Percentiles rank a stretch among this genome's conserved stretches.
Evolutionary conservation across 441 rosid genomes (phyloP).

Genomic region (Heliophila coronopifolia): DNA sequence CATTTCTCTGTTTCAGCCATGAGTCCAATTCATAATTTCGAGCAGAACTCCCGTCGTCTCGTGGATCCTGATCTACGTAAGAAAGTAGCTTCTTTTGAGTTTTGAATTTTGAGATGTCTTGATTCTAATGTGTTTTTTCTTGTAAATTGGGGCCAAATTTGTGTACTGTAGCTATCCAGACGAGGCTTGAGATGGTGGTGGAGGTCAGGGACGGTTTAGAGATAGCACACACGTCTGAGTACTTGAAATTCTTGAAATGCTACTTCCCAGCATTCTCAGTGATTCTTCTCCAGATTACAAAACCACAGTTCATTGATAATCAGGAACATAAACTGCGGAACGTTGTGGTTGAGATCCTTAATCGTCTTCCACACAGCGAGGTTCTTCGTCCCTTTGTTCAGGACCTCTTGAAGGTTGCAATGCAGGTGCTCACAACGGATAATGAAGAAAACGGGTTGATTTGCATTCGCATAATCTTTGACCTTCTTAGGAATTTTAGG

Average conservation of each 20-base stretch:
- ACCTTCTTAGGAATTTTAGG: conserved; percentile 91
- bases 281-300: conserved; percentile 68
- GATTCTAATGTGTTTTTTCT: neutral
- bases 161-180: conserved; percentile 52
- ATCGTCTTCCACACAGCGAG: conserved; percentile 97
- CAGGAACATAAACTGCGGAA: conserved; percentile 91
- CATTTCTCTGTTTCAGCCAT: conserved; percentile 31
- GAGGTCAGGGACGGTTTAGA: conserved; percentile 96
- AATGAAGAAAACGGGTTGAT: conserved; percentile 96
- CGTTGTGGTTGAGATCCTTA: conserved; percentile 87
- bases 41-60: conserved; percentile 81
- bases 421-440: conserved; percentile 91
- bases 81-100: neutral
- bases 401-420: conserved; percentile 92
- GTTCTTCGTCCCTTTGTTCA: conserved; percentile 98
- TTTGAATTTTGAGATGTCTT: neutral
- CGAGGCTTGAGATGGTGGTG: conserved; percentile 88
- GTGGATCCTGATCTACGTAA: conserved; percentile 75
- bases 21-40: conserved; percentile 97
- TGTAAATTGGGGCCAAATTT: neutral
- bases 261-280: conserved; percentile 91
- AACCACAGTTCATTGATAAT: conserved; percentile 78
- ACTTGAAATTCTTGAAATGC: conserved; percentile 86
- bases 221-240: conserved; percentile 97
- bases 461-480: conserved; percentile 92